A percentile compares a stretch with the other conserved stretches of the same genome.
These are phyloP conservation scores for Cicer arietinum DNA, from an alignment of 306 rosid species.

Conservation along the genomic window DNA sequence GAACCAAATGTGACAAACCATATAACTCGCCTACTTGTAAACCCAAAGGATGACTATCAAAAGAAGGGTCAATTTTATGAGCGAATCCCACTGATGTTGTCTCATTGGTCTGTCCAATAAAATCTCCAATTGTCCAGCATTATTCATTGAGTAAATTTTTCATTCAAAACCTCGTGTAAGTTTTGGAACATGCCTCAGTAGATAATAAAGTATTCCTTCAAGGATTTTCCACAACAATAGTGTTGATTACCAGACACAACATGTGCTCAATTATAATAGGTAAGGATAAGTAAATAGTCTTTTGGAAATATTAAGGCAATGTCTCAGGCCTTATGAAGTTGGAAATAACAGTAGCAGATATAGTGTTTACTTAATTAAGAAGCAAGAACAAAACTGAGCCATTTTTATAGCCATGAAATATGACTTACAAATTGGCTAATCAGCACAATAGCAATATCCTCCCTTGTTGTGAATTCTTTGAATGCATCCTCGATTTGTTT, in stretches of 20 bases:
- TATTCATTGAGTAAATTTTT: conserved; percentile 22
- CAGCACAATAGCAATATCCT: conserved; percentile 82
- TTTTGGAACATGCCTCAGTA: conserved; percentile 19
- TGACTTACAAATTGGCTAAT: conserved; percentile 95
- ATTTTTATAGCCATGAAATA: conserved; percentile 35
- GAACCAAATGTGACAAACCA: conserved; percentile 24
- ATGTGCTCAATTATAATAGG: conserved; percentile 16
- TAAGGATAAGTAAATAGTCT: conserved; percentile 31
- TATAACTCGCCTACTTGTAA: conserved; percentile 25
- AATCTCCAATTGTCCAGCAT: conserved; percentile 15
- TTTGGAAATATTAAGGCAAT: conserved; percentile 3
- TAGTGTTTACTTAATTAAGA: conserved; percentile 27
- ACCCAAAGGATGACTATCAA: conserved; percentile 19
- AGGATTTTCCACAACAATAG: conserved; percentile 11
- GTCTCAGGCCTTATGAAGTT: conserved; percentile 28
- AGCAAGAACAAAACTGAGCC: not conserved
- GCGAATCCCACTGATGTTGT: conserved; percentile 2
- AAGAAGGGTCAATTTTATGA: conserved; percentile 7
- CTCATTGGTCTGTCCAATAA: conserved; percentile 26
- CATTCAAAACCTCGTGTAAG: conserved; percentile 10
- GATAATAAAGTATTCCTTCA: conserved; percentile 26
- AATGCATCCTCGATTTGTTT: conserved; percentile 95
- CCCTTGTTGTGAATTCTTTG: conserved; percentile 86
- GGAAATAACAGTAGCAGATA: conserved; percentile 30
- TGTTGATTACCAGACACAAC: conserved; percentile 9